Percentiles rank a stretch among this genome's conserved stretches.
phyloP scores from a whole-genome alignment of 2,329 filamentous ascomycete species.

The Berkeleyomyces rouxiae region DNA sequence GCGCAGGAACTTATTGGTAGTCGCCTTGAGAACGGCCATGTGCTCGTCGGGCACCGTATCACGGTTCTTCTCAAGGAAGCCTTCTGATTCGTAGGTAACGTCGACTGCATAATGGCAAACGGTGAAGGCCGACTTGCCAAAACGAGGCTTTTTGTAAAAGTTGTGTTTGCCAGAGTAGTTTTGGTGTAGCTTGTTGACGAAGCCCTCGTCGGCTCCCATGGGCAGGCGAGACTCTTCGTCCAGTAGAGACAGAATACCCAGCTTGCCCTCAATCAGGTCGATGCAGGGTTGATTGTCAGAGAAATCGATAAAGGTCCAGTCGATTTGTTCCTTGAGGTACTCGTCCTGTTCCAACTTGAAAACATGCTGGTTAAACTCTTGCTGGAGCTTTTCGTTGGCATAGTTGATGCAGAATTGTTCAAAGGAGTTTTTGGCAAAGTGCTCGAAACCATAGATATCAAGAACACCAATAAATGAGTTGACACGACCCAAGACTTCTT shows the following conservation, averaged over 20 bases:
- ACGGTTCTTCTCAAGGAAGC: slow-evolving; percentile 98
- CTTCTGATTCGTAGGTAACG: slow-evolving; percentile 96
- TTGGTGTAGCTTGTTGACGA: slow-evolving; percentile 88
- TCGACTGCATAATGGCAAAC: slow-evolving; percentile 97
- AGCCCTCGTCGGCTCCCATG: slow-evolving; percentile 94
- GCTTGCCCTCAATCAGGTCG: slow-evolving; percentile 90
- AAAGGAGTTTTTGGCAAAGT: slow-evolving; percentile 98
- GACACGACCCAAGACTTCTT: slow-evolving; percentile 68
- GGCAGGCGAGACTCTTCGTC: slow-evolving; percentile 94
- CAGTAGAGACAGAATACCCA: slow-evolving; percentile 78
- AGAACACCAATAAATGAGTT: slow-evolving; percentile 91
- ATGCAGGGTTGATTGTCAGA: slow-evolving; percentile 99
- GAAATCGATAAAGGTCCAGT: slow-evolving; percentile 99
- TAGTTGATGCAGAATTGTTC: slow-evolving; percentile 99
- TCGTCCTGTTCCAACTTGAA: slow-evolving; percentile 99
- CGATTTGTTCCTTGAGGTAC: slow-evolving; percentile 87
- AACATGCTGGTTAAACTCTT: slow-evolving; percentile 98
- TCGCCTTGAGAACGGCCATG: slow-evolving; percentile 76
- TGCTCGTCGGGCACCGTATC: slow-evolving; percentile 98
- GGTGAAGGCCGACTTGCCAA: slow-evolving; percentile 93
- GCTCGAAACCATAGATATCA: slow-evolving; percentile 98
- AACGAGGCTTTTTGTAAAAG: slow-evolving; percentile 97
- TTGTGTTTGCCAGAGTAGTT: slow-evolving; percentile 87
- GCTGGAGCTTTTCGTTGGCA: slow-evolving; percentile 96
- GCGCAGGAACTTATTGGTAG: slow-evolving; percentile 68